Conservation (phyloP, 1,139 yeast genomes). For the Geotrichum carabidarum region DNA sequence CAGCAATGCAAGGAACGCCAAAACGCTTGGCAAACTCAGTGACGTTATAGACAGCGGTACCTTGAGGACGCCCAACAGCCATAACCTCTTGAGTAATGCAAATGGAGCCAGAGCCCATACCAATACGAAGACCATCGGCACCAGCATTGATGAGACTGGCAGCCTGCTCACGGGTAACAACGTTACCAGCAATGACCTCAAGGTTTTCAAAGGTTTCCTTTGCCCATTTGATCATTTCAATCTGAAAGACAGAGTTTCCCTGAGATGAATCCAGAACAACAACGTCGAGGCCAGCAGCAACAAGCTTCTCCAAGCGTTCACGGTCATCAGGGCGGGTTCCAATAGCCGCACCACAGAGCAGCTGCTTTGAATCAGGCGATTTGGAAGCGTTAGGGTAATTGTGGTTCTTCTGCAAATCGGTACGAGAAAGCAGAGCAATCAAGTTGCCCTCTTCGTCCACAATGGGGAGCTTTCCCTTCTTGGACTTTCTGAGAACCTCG, state of each 20-base stretch:
- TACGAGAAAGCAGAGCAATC: slow-evolving; percentile 85
- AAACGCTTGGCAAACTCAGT: slow-evolving; percentile 82
- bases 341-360: slow-evolving; percentile 97
- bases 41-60: slow-evolving; percentile 88
- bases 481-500: slow-evolving; percentile 81
- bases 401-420: slow-evolving; percentile 95
- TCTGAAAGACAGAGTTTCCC: slow-evolving; percentile 94
- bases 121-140: slow-evolving; percentile 96
- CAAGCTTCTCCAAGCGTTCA: slow-evolving; percentile 76
- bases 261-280: slow-evolving; percentile 94
- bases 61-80: slow-evolving; percentile 99
- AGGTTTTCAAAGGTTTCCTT: slow-evolving; percentile 72
- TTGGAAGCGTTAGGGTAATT: slow-evolving; percentile 92
- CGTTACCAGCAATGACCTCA: slow-evolving; percentile 95
- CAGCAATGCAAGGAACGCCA: slow-evolving; percentile 97
- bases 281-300: slow-evolving; percentile 95
- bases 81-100: slow-evolving; percentile 99
- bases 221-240: slow-evolving; percentile 89
- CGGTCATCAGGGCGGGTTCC: slow-evolving; percentile 91
- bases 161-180: slow-evolving; percentile 98
- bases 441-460: slow-evolving; percentile 72
- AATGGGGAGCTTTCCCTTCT: slow-evolving; percentile 96
- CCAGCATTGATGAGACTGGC: slow-evolving; percentile 93
- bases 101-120: slow-evolving; percentile 99
- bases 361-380: slow-evolving; percentile 87